Evolutionary conservation across 441 rosid genomes (phyloP).

Genomic region (Theobroma grandiflorum): DNA sequence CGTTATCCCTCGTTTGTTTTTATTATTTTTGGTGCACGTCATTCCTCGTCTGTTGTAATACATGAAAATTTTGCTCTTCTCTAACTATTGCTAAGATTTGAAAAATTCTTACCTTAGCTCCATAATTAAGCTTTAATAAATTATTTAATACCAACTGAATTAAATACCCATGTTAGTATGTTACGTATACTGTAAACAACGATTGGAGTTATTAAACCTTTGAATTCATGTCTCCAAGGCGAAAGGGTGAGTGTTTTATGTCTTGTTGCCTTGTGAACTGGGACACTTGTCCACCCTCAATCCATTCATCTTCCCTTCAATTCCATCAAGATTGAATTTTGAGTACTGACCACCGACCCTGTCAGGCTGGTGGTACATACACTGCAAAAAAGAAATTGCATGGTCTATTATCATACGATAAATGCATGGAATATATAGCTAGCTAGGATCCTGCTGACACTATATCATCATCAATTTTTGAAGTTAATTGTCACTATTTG

Average conservation of each 20-base stretch:
- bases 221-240: background rate
- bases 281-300: slow-evolving; percentile 18
- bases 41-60: too few relatives aligned
- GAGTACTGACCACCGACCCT: slow-evolving; percentile 43
- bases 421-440: slow-evolving; percentile 9
- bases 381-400: background rate
- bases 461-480: slow-evolving; percentile 16
- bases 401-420: slow-evolving; percentile 23
- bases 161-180: too few relatives aligned
- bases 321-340: slow-evolving; percentile 38
- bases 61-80: background rate
- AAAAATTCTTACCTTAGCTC: too few relatives aligned
- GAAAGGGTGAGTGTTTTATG: background rate
- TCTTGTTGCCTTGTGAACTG: slow-evolving; percentile 15
- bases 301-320: slow-evolving; percentile 12
- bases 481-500: slow-evolving; percentile 25
- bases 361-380: slow-evolving; percentile 33
- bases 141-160: too few relatives aligned
- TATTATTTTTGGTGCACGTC: too few relatives aligned
- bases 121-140: too few relatives aligned
- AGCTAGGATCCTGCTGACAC: slow-evolving; percentile 28
- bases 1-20: too few relatives aligned
- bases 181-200: background rate
- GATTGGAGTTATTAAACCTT: background rate
- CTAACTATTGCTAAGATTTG: too few relatives aligned